Evolutionary conservation across 805 yeast species (phyloP), one percentile per base, ranked within the genome.

Genomic region (Candida succiphila): DNA sequence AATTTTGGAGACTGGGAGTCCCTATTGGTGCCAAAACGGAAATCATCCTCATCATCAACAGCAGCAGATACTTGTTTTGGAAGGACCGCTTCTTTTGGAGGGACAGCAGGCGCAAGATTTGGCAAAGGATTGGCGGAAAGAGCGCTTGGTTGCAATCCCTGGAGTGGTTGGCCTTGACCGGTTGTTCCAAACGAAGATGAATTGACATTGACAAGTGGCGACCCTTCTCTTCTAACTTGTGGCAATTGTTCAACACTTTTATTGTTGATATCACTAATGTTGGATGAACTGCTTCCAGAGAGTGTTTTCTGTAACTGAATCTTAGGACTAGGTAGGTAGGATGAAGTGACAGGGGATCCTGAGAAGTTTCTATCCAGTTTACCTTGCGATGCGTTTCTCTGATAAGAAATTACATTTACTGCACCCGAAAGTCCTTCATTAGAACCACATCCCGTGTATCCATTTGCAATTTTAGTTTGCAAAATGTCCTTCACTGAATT

Each of bases 401-500:
- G 46, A 17, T 43, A 35, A 32, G 40, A 38, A 20, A 49, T 32
- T 18, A 46, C 27, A 23, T 41, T 42, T 3, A 76, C 48, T 1
- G 83, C 82, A 23, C 82, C 82, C 4, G 63, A 63, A 16, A 76
- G 48, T 12, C 84, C 84, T 35, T 79, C 49, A 17, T 51, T 34
- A 13, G 51, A 49, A 4, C 60, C 58, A 15, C 60, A 45, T 18
- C 63, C 62, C 23, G 46, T 49, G 54, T 57, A 56, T 18, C 63
- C 61, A 25, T 57, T 52, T 2, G 51, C 39, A 34, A 59, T 41
- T 31, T 56, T 48, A 33, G 45, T 45, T 25, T 28, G 41, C 29
- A 58, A 46, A 48, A 59, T 44, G 33, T 59, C 63, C 40, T 59
- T 58, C 44, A 54, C 56, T 18, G 56, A 61, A 34, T 44, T 52